Evolutionary conservation across 129 eudicot genomes (phyloP), one percentile per base, ranked within the genome.

Genomic region (Centaurea solstitialis): DNA sequence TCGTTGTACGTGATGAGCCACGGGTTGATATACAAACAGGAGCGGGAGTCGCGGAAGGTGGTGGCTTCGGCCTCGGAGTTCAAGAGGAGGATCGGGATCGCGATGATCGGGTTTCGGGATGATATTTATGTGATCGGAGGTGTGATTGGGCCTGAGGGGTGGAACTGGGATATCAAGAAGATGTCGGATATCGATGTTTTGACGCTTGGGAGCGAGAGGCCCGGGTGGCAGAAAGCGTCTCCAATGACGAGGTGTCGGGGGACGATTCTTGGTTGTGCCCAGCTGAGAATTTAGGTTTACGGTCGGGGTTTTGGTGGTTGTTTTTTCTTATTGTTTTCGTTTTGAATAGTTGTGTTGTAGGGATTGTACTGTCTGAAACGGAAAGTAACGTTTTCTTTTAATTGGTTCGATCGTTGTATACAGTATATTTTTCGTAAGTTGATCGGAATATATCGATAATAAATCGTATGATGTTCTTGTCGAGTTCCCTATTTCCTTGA

Each of bases 41-140:
- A 90, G 17, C 50, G 62, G 47, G 87, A 87, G 6, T 76, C 80
- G 5, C 79, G 82, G 21, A 96, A 88, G 83, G 72, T 89, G 21
- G 81, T 96, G 61, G 81, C 73, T 35, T 91, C 97, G 39, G 97
- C 95, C 6, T 88, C 91, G 0, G 99, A 93, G 62, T 93, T 93
- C 57, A 84, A 91, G 41, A 70, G 87, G 76, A 89, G 91, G 80
- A 93, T 96, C 24, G 97, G 92, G 79, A 89, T 70, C 67, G 98
- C 90, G 0, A 91, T 96, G 97, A 87, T 85, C 9, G 98, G 95
- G 8, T 76, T 91, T 39, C 87, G 86, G 59, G 96, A 88, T 71
- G 96, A 93, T 76, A 89, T 96, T 2, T 96, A 93, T 50, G 84
- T 96, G 26, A 85, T 96, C 9, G 99, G 99, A 17, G 98, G 99